phyloP scores from a whole-genome alignment of 192 early-diverging fungal genomes.

The Coemansia guatemalensis region DNA sequence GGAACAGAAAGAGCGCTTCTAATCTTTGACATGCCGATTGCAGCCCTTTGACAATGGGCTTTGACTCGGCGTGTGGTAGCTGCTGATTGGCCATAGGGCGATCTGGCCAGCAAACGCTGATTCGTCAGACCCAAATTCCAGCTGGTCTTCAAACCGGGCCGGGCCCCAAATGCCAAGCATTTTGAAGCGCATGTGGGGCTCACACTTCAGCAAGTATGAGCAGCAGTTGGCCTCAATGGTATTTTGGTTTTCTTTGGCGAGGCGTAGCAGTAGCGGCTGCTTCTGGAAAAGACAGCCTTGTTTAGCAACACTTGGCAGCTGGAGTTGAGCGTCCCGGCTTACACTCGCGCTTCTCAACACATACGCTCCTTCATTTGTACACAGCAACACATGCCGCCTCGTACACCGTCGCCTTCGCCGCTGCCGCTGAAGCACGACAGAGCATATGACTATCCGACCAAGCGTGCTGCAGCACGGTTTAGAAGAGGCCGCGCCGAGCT shows the following conservation, averaged over 20 bases:
- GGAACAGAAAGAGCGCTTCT: too few relatives aligned
- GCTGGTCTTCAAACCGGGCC: too few relatives aligned
- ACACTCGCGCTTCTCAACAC: not conserved
- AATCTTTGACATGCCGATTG: too few relatives aligned
- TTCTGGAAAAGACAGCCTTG: too few relatives aligned
- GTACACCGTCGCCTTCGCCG: constrained; percentile 21
- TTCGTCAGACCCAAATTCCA: too few relatives aligned
- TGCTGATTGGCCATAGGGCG: constrained; percentile 23
- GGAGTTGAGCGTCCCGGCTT: not conserved
- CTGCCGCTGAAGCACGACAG: not conserved
- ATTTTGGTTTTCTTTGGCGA: too few relatives aligned
- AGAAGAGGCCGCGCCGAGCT: constrained; percentile 25
- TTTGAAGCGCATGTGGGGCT: too few relatives aligned
- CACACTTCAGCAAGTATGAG: too few relatives aligned
- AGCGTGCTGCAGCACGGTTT: constrained; percentile 1
- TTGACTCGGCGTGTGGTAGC: constrained; percentile 11
- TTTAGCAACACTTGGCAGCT: not conserved
- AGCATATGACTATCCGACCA: not conserved
- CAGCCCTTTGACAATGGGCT: too few relatives aligned
- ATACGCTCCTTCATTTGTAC: not conserved
- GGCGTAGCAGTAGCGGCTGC: too few relatives aligned
- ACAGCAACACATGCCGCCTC: constrained; percentile 19
- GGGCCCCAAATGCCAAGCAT: too few relatives aligned
- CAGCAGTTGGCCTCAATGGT: too few relatives aligned
- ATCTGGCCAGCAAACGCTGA: constrained; percentile 1